Conservation (phyloP, 2,329 filamentous ascomycete species). For the Clonostachys byssicola region DNA sequence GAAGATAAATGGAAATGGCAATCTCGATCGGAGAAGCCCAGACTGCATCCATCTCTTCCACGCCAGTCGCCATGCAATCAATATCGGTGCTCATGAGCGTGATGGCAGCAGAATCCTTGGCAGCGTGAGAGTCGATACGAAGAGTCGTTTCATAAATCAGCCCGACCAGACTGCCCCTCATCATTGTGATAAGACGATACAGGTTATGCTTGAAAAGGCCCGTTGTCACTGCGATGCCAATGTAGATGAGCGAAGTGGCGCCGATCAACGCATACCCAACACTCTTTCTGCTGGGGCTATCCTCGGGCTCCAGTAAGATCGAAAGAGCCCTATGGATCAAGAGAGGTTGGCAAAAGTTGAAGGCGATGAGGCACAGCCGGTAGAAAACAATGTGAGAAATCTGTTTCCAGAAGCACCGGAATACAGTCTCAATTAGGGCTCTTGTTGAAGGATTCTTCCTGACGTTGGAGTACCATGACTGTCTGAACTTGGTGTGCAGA, state of each 20-base stretch:
- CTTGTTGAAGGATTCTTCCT: conserved; percentile 11
- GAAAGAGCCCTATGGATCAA: conserved; percentile 29
- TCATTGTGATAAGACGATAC: conserved; percentile 21
- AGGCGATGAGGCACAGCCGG: conserved; percentile 28
- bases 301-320: conserved; percentile 18
- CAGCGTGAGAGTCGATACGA: conserved; percentile 17
- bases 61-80: conserved; percentile 30
- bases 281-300: conserved; percentile 9
- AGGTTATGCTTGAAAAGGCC: conserved; percentile 33
- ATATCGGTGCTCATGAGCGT: conserved; percentile 45
- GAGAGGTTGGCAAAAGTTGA: conserved; percentile 37
- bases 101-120: conserved; percentile 32
- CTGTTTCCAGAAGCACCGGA: conserved; percentile 18
- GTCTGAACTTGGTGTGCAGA: conserved; percentile 10
- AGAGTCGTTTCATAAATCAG: conserved; percentile 27
- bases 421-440: conserved; percentile 15
- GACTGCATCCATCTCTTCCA: conserved; percentile 27
- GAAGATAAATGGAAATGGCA: conserved; percentile 26
- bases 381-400: conserved; percentile 25
- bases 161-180: conserved; percentile 22
- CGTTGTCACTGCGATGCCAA: conserved; percentile 29
- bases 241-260: conserved; percentile 30
- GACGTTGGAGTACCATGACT: conserved; percentile 13
- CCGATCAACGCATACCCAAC: conserved; percentile 36
- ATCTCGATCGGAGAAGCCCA: conserved; percentile 36